These are phyloP conservation scores for Dioscorea alata DNA, from an alignment of 106 monocot genomes.

Conservation along the genomic window DNA sequence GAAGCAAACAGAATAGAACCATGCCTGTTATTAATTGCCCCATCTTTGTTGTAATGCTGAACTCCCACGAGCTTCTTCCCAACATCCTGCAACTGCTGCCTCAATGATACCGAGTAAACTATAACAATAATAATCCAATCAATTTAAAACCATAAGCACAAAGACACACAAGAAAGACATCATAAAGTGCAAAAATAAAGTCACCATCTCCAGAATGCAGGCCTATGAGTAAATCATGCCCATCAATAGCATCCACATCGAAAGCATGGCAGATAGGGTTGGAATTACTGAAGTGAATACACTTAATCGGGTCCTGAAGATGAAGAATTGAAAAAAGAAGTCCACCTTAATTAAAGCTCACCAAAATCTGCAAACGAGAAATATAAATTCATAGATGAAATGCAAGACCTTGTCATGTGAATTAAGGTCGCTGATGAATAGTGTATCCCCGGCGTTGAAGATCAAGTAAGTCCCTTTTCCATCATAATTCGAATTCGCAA, in stretches of 20 bases:
- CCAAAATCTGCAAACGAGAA: constrained; percentile 1
- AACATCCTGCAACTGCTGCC: constrained; percentile 88
- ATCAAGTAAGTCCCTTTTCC: constrained; percentile 78
- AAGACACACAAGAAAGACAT: no score
- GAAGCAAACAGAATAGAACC: constrained; percentile 1
- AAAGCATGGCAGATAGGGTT: constrained; percentile 88
- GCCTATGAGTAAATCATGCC: constrained; percentile 95
- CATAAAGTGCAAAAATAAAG: not conserved
- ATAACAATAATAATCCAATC: constrained; percentile 7
- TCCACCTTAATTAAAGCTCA: constrained; percentile 4
- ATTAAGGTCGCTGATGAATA: constrained; percentile 88
- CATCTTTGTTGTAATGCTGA: constrained; percentile 96
- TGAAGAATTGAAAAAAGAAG: not conserved
- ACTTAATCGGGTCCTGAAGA: constrained; percentile 83
- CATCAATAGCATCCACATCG: constrained; percentile 85
- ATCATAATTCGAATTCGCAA: constrained; percentile 55
- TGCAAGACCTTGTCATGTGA: constrained; percentile 78
- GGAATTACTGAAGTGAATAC: constrained; percentile 75
- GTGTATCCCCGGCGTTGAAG: constrained; percentile 80
- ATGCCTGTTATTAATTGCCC: constrained; percentile 66
- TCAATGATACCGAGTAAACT: constrained; percentile 93
- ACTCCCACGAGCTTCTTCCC: constrained; percentile 90
- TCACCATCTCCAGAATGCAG: constrained; percentile 87
- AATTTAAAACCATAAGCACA: not conserved
- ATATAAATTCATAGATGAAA: not conserved